Conservation (phyloP, 2,329 filamentous ascomycete species). For the Huntiella bhutanensis region DNA sequence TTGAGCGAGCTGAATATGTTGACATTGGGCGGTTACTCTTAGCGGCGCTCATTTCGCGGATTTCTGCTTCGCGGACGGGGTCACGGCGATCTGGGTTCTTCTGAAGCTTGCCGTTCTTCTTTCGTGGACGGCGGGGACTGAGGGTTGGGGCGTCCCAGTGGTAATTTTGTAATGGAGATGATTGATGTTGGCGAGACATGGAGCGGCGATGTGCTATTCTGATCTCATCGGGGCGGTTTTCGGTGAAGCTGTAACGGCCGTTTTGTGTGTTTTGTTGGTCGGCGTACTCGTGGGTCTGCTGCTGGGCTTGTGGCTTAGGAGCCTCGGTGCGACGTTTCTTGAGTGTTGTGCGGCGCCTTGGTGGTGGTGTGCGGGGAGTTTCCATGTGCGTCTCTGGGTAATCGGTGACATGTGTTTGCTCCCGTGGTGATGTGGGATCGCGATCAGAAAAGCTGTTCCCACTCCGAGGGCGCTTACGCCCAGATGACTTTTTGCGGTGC, state of each 20-base stretch:
- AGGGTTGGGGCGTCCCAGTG: slow-evolving; percentile 7
- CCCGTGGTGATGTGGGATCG: slow-evolving; percentile 20
- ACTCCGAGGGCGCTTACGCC: slow-evolving; percentile 37
- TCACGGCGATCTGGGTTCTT: slow-evolving; percentile 23
- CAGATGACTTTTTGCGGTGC: slow-evolving; percentile 17
- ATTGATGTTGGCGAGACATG: slow-evolving; percentile 8
- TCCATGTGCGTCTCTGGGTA: slow-evolving; percentile 15
- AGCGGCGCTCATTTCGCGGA: slow-evolving; percentile 61
- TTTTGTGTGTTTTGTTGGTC: slow-evolving; percentile 14
- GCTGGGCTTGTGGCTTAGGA: slow-evolving; percentile 22
- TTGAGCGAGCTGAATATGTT: slow-evolving; percentile 36
- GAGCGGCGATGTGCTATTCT: slow-evolving; percentile 18
- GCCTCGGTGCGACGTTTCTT: slow-evolving; percentile 27
- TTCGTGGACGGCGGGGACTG: slow-evolving; percentile 6
- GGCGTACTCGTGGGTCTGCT: not conserved
- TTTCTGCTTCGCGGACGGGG: slow-evolving; percentile 65
- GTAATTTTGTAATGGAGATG: not conserved
- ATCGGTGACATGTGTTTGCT: slow-evolving; percentile 17
- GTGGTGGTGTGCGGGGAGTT: slow-evolving; percentile 12
- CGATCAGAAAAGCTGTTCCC: slow-evolving; percentile 35
- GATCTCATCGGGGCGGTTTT: slow-evolving; percentile 36
- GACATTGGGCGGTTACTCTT: slow-evolving; percentile 35
- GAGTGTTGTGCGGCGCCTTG: slow-evolving; percentile 13
- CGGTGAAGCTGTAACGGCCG: slow-evolving; percentile 43
- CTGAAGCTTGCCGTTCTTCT: slow-evolving; percentile 4